These are phyloP conservation scores for Choanephora cucurbitarum DNA, from an alignment of 371 early-diverging fungal genomes.

Conservation along the genomic window DNA sequence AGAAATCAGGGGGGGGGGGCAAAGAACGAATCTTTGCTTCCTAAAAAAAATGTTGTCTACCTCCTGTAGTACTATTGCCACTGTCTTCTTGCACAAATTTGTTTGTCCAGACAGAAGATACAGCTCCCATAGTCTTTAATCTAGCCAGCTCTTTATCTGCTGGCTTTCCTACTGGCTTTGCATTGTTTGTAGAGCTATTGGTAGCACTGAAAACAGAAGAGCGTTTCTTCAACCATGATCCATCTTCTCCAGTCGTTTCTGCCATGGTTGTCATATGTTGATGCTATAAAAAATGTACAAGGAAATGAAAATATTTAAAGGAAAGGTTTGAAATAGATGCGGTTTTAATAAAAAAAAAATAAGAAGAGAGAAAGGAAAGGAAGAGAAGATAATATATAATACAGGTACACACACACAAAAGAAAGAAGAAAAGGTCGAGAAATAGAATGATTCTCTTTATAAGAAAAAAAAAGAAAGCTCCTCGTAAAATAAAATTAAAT, in stretches of 20 bases:
- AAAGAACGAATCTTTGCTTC: conserved; percentile 2
- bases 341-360: background rate
- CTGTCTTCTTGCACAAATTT: conserved; percentile 31
- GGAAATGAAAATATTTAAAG: too few relatives aligned
- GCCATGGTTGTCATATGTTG: conserved; percentile 1
- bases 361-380: background rate
- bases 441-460: background rate
- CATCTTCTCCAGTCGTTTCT: conserved; percentile 9
- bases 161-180: conserved; percentile 23
- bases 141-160: conserved; percentile 31
- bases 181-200: background rate
- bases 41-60: conserved; percentile 8
- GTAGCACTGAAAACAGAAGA: conserved; percentile 15
- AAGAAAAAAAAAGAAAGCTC: background rate
- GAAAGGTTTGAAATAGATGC: too few relatives aligned
- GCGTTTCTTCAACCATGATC: conserved; percentile 25
- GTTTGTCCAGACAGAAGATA: conserved; percentile 31
- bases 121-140: conserved; percentile 28
- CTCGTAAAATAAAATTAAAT: background rate
- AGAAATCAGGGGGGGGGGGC: background rate
- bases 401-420: background rate
- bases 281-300: background rate
- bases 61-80: conserved; percentile 19
- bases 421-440: background rate
- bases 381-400: background rate